Evolutionary conservation across 768 basidiomycete species (phyloP).

Genomic region (Floccularia luteovirens): DNA sequence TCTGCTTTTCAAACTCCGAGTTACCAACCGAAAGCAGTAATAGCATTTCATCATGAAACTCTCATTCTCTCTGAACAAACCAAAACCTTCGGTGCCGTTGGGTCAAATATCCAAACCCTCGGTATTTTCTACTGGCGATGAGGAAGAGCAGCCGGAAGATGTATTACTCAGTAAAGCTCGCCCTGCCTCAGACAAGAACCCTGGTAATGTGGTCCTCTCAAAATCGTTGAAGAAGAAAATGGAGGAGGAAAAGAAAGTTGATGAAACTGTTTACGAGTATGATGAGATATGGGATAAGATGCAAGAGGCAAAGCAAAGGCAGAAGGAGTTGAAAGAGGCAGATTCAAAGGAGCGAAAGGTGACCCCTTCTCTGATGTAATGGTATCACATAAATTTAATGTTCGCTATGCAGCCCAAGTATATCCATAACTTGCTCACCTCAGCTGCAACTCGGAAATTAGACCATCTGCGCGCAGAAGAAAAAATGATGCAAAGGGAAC

Average conservation of each 20-base stretch:
- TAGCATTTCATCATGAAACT: conserved; percentile 60
- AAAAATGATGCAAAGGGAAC: conserved; percentile 92
- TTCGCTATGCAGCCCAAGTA: conserved; percentile 75
- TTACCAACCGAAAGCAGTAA: conserved; percentile 1
- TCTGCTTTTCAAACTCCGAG: conserved; percentile 25
- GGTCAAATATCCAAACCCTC: conserved; percentile 50
- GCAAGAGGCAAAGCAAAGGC: conserved; percentile 74
- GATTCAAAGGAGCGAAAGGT: conserved; percentile 79
- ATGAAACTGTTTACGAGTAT: conserved; percentile 85
- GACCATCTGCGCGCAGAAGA: conserved; percentile 94
- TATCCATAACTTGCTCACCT: conserved; percentile 67
- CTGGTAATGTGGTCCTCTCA: conserved; percentile 51
- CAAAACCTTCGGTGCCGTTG: conserved; percentile 40
- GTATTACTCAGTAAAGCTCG: too few relatives aligned
- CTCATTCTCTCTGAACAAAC: conserved; percentile 76
- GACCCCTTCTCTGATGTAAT: conserved; percentile 12
- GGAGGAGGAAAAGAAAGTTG: conserved; percentile 72
- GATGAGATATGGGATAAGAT: conserved; percentile 96
- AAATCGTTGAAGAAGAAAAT: conserved; percentile 65
- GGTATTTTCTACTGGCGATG: conserved; percentile 61
- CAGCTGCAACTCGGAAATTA: conserved; percentile 81
- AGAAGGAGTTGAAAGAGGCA: conserved; percentile 69
- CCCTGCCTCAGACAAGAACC: conserved; percentile 48
- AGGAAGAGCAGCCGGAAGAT: conserved; percentile 46
- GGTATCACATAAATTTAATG: conserved; percentile 4